These are phyloP conservation scores for Backusella mclennaniae DNA, from an alignment of 192 early-diverging fungal genomes.

Conservation along the genomic window DNA sequence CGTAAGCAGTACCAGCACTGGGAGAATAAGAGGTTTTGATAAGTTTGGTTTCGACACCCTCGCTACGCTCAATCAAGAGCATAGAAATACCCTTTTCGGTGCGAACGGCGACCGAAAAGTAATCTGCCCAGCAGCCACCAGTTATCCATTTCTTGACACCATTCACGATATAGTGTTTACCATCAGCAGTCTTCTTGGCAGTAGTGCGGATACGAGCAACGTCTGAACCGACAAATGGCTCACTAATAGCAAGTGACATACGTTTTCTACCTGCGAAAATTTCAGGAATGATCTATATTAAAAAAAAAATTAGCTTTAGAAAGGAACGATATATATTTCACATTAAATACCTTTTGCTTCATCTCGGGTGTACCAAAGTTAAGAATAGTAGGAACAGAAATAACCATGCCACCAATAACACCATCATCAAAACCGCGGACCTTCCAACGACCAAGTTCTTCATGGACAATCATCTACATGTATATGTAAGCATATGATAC, in stretches of 20 bases:
- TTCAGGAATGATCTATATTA: constrained; percentile 44
- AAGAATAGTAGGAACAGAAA: constrained; percentile 76
- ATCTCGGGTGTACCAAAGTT: constrained; percentile 70
- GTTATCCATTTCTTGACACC: constrained; percentile 89
- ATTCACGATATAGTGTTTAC: constrained; percentile 79
- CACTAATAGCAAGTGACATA: constrained; percentile 83
- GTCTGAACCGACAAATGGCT: constrained; percentile 72
- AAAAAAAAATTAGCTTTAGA: neutral
- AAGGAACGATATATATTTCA: neutral
- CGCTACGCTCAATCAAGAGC: constrained; percentile 62
- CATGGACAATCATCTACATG: constrained; percentile 45
- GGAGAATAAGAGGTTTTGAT: constrained; percentile 70
- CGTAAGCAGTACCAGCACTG: constrained; percentile 62
- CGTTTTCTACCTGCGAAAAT: constrained; percentile 69
- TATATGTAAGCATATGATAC: neutral
- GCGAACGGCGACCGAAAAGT: constrained; percentile 32
- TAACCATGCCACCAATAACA: constrained; percentile 67
- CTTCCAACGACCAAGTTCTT: constrained; percentile 75
- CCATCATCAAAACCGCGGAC: constrained; percentile 76
- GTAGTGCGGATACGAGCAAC: constrained; percentile 72
- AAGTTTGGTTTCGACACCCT: constrained; percentile 58
- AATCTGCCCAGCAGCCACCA: constrained; percentile 50
- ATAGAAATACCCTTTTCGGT: constrained; percentile 61
- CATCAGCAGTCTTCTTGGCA: constrained; percentile 63
- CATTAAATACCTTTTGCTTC: constrained; percentile 41